Evolutionary conservation across 2,329 filamentous ascomycete species (phyloP), one percentile per base, ranked within the genome.

Genomic region (Xylariaceae sp.): DNA sequence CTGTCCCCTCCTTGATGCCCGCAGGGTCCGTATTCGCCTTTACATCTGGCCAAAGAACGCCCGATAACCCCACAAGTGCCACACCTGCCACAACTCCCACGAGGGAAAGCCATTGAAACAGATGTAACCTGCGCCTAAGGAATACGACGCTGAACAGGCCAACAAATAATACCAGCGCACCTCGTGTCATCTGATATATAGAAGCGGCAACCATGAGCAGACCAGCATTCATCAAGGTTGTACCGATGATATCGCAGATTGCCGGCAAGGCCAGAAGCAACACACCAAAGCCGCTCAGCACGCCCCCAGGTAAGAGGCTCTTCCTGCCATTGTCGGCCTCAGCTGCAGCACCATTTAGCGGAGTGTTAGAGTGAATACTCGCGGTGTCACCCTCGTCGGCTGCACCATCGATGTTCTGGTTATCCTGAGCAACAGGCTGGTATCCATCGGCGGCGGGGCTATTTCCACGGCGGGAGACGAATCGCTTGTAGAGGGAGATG

Each of bases 171-270:
- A 98, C 91, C 32, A 98, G 74, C 1, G 93, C 93, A 8, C 93
- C 93, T 44, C 93, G 77, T 1, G 91, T 97, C 93, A 98, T 98
- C 68, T 98, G 93, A 67, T 96, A 98, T 59, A 98, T 96, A 46
- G 88, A 94, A 2, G 93, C 89, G 11, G 88, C 93, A 18, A 97
- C 90, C 61, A 97, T 90, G 37, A 97, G 75, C 52, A 98, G 74
- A 3, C 93, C 93, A 4, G 89, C 87, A 60, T 98, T 98, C 90
- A 98, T 97, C 41, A 97, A 77, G 3, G 93, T 98, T 4, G 93
- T 98, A 36, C 89, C 93, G 18, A 87, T 81, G 50, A 97, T 95
- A 62, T 98, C 93, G 67, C 90, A 96, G 59, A 89, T 85, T 32
- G 93, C 87, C 1, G 93, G 93, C 9, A 95, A 71, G 7, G 89